Evolutionary conservation across 768 basidiomycete genomes (phyloP).

Genomic region (Zangia roseola): DNA sequence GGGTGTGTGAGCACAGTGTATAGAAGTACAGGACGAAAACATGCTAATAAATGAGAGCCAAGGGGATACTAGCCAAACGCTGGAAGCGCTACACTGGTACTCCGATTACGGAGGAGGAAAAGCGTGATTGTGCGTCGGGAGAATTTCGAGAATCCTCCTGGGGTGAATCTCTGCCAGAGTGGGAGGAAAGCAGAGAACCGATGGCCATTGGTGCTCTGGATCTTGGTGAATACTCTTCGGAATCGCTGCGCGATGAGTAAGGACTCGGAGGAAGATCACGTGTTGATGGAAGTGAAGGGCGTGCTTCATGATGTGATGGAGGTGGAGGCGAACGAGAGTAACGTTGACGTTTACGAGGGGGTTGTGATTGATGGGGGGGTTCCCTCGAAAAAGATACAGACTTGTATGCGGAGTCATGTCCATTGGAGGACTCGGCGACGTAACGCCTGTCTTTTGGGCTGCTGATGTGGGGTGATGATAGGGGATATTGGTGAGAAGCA

Average conservation of each 20-base stretch:
- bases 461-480: conserved; percentile 35
- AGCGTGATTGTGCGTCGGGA: conserved; percentile 19
- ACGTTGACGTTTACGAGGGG: conserved; percentile 63
- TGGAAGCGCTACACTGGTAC: conserved; percentile 19
- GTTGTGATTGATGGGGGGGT: conserved; percentile 35
- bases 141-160: conserved; percentile 27
- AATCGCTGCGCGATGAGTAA: conserved; percentile 67
- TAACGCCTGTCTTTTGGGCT: conserved; percentile 22
- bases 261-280: conserved; percentile 69
- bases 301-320: conserved; percentile 37
- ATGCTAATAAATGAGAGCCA: conserved; percentile 20
- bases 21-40: conserved; percentile 25
- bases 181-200: conserved; percentile 64
- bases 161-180: conserved; percentile 29
- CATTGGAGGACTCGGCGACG: conserved; percentile 14
- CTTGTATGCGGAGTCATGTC: conserved; percentile 14
- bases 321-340: conserved; percentile 54
- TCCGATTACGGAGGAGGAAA: conserved; percentile 19
- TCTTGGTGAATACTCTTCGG: conserved; percentile 68
- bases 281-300: conserved; percentile 35
- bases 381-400: conserved; percentile 22
- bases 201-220: conserved; percentile 79
- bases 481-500: conserved; percentile 33
- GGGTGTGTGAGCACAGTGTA: conserved; percentile 13
- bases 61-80: not conserved